Percentiles rank a stretch among this genome's conserved stretches.
phyloP scores from a whole-genome alignment of 1,139 yeast genomes.

The Saccharomycopsis phalli region DNA sequence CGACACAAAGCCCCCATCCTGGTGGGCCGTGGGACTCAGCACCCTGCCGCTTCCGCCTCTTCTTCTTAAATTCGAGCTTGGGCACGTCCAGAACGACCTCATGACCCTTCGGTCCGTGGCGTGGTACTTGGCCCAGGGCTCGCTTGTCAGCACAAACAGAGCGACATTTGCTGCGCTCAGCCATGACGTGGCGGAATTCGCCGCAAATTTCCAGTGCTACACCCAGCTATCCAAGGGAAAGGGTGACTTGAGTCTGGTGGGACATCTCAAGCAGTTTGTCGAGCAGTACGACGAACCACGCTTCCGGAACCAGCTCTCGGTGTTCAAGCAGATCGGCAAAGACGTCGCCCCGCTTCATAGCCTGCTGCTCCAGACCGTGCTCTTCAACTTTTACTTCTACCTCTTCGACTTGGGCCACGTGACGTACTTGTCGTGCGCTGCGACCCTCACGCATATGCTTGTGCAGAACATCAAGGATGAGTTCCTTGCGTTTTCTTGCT shows the following conservation, averaged over 20 bases:
- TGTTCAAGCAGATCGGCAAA: constrained; percentile 9
- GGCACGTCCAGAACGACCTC: constrained; percentile 9
- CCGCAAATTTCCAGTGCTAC: constrained; percentile 13
- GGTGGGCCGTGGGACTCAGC: constrained; percentile 17
- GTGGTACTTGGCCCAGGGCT: constrained; percentile 15
- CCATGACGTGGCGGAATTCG: constrained; percentile 12
- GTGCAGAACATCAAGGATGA: constrained; percentile 10
- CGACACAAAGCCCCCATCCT: constrained; percentile 11
- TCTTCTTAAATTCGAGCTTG: constrained; percentile 14
- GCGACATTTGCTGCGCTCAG: constrained; percentile 11
- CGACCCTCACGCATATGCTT: constrained; percentile 11
- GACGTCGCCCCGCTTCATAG: neutral
- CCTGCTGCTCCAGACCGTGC: neutral
- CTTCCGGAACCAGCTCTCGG: constrained; percentile 10
- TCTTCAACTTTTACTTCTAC: constrained; percentile 17
- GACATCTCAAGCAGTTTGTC: constrained; percentile 11
- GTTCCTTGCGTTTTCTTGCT: constrained; percentile 15
- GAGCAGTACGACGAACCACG: constrained; percentile 3
- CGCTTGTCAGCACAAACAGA: constrained; percentile 8
- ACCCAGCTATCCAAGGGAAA: constrained; percentile 6
- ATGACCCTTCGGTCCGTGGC: constrained; percentile 14
- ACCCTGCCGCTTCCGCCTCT: constrained; percentile 18
- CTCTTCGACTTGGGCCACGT: constrained; percentile 15
- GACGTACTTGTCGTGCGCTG: constrained; percentile 5
- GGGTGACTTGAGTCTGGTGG: constrained; percentile 7